phyloP scores from a whole-genome alignment of 2,329 filamentous ascomycete species.

The Talaromyces sp. region DNA sequence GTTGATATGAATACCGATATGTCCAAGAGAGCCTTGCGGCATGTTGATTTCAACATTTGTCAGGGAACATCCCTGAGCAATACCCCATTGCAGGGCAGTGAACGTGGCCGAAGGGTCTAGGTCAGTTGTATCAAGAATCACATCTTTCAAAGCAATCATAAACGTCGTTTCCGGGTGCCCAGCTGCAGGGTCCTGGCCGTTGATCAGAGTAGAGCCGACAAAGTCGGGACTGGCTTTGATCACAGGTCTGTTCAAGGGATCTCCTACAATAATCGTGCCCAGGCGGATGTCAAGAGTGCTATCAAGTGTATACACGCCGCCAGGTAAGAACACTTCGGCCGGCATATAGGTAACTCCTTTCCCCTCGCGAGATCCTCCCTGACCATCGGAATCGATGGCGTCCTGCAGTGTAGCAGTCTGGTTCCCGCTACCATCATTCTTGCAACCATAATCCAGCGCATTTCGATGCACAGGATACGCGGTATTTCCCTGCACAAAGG shows the following conservation, averaged over 20 bases:
- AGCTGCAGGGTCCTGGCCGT: slow-evolving; percentile 36
- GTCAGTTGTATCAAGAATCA: slow-evolving; percentile 33
- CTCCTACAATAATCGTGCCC: slow-evolving; percentile 34
- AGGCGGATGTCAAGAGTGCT: slow-evolving; percentile 22
- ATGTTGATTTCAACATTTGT: slow-evolving; percentile 35
- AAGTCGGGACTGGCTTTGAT: slow-evolving; percentile 51
- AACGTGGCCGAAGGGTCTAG: slow-evolving; percentile 22
- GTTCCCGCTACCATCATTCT: slow-evolving; percentile 12
- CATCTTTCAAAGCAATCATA: slow-evolving; percentile 33
- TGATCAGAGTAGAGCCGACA: slow-evolving; percentile 50
- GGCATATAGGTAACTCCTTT: slow-evolving; percentile 18
- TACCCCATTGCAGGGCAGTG: slow-evolving; percentile 34
- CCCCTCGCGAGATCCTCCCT: slow-evolving; percentile 14
- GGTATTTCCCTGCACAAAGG: slow-evolving; percentile 11
- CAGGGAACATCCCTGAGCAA: slow-evolving; percentile 35
- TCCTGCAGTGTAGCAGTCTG: slow-evolving; percentile 14
- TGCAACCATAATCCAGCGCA: slow-evolving; percentile 11
- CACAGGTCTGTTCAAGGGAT: slow-evolving; percentile 41
- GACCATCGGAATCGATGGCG: slow-evolving; percentile 15
- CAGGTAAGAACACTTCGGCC: slow-evolving; percentile 26
- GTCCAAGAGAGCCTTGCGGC: slow-evolving; percentile 24
- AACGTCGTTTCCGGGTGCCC: slow-evolving; percentile 28
- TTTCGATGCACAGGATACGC: slow-evolving; percentile 15
- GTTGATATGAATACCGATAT: slow-evolving; percentile 27
- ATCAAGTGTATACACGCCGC: slow-evolving; percentile 24